phyloP scores from a whole-genome alignment of 1,139 yeast species.

The Candida sp. region DNA sequence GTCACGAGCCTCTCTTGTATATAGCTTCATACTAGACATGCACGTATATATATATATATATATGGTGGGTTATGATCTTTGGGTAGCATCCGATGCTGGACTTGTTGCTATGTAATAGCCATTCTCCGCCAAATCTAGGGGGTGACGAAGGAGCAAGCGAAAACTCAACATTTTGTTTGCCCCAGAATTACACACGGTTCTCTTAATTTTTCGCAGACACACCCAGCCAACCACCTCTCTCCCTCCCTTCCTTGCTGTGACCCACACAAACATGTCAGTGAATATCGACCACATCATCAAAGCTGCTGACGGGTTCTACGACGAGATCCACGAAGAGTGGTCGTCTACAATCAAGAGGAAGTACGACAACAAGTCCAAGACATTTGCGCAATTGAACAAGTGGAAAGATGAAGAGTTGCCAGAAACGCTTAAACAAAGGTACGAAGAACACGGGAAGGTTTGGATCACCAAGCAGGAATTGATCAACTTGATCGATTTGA shows the following conservation, averaged over 20 bases:
- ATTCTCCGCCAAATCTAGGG: too few species aligned
- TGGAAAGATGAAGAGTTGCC: slow-evolving; percentile 41
- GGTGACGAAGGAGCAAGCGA: too few species aligned
- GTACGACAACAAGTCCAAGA: slow-evolving; percentile 23
- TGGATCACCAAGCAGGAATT: slow-evolving; percentile 44
- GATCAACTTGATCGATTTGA: slow-evolving; percentile 51
- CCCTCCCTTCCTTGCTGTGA: too few species aligned
- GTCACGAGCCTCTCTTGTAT: background rate
- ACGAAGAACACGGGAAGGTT: slow-evolving; percentile 17
- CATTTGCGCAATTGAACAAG: slow-evolving; percentile 35
- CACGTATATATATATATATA: background rate
- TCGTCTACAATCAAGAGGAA: slow-evolving; percentile 19
- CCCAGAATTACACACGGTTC: too few species aligned
- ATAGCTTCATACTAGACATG: too few species aligned
- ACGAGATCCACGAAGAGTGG: slow-evolving; percentile 14
- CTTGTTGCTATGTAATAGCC: too few species aligned
- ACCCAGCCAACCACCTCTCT: too few species aligned
- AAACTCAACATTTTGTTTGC: too few species aligned
- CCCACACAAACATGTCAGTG: slow-evolving; percentile 6
- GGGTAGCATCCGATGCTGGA: too few species aligned
- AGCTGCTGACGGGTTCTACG: slow-evolving; percentile 13
- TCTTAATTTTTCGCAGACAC: slow-evolving; percentile 1
- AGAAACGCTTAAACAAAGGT: slow-evolving; percentile 20
- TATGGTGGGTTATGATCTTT: background rate
- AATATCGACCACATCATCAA: slow-evolving; percentile 9